Conservation (phyloP, 2,329 filamentous ascomycete species). For the Cladosporium cucumerinum region DNA sequence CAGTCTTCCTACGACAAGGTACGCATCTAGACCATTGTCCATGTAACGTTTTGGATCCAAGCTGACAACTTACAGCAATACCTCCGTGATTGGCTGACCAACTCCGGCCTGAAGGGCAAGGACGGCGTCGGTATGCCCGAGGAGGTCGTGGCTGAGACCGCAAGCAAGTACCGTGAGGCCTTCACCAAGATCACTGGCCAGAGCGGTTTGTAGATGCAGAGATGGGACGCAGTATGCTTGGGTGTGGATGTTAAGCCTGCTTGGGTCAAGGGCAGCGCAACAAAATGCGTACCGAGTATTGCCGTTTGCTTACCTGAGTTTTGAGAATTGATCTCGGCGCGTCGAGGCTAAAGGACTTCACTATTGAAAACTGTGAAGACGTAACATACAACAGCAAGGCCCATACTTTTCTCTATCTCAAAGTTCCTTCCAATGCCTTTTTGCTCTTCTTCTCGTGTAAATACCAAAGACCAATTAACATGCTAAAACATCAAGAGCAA, state of each 20-base stretch:
- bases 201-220: conserved; percentile 3
- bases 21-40: conserved; percentile 3
- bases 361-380: not conserved
- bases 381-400: not conserved
- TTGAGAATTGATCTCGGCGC: not conserved
- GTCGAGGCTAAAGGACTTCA: not conserved
- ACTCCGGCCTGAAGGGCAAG: conserved; percentile 70
- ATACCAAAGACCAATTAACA: not conserved
- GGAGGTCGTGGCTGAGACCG: conserved; percentile 66
- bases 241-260: not conserved
- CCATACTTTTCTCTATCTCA: conserved; percentile 4
- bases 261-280: not conserved
- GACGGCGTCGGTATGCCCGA: conserved; percentile 68
- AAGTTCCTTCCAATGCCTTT: conserved; percentile 1
- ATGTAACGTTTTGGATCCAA: conserved; percentile 12
- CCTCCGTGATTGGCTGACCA: conserved; percentile 76
- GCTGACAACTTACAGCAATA: conserved; percentile 36
- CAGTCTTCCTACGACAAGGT: conserved; percentile 84
- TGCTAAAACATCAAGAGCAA: not conserved
- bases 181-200: conserved; percentile 57
- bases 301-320: not conserved
- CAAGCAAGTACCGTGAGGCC: conserved; percentile 70
- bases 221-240: not conserved
- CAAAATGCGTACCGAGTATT: not conserved
- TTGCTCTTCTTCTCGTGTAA: not conserved